Base-by-base conservation (phyloP, 75 land plant species). In the Gnetum montanum region DNA sequence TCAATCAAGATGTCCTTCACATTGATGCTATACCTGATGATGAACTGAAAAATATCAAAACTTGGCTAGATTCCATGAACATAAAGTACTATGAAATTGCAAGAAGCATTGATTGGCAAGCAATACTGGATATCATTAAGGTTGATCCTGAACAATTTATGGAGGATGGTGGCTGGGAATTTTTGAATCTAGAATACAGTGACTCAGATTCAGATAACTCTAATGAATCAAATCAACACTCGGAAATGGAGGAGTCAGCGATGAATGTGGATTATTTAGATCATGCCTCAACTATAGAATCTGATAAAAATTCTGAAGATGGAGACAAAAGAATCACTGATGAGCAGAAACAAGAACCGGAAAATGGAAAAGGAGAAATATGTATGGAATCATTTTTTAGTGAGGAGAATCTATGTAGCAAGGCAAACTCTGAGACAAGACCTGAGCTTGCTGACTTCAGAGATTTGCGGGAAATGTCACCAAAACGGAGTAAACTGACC, bases 341-440 rank as follows among this genome's bases (percentile, higher is more conserved):
- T 59, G 66, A 33, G 74, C 71, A 1, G 86, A 81, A 3, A n/a
- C n/a, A n/a, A n/a, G 62, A 54, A 28, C 71, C 74, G 31, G 89
- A 85, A 48, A 82, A 84, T 44, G 75, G 49, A 16, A 58, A 71
- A 55, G 88, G 87, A 2, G 70, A 79, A 74, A 83, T 82, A n/a
- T 85, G 85, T 88, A n/a, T n/a, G n/a, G n/a, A n/a, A n/a, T n/a
- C n/a, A n/a, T n/a, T n/a, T n/a, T n/a, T n/a, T n/a, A n/a, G n/a
- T n/a, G n/a, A n/a, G n/a, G n/a, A n/a, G n/a, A n/a, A n/a, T n/a
- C n/a, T n/a, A n/a, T n/a, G n/a, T n/a, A n/a, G n/a, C n/a, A n/a
- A n/a, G n/a, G n/a, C n/a, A n/a, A n/a, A n/a, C n/a, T n/a, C n/a
- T n/a, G n/a, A n/a, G n/a, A n/a, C n/a, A n/a, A n/a, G n/a, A n/a